Evolutionary conservation across 2,329 filamentous ascomycete genomes (phyloP).

Genomic region (Fusarium nematophilum): DNA sequence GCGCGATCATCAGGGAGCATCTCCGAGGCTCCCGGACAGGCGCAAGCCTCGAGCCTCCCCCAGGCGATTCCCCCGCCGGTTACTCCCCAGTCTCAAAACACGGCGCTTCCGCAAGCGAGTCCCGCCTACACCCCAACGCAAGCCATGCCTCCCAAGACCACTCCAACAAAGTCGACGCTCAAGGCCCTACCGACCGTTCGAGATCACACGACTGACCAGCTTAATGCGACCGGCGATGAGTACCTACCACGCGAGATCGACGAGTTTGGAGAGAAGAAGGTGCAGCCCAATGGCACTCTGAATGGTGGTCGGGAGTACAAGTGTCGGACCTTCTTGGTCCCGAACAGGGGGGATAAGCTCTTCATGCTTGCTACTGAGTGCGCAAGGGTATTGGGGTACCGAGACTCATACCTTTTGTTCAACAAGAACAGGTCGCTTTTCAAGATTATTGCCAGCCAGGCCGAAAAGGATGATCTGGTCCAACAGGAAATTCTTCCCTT

Average conservation of each 20-base stretch:
- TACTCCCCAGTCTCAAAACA: slow-evolving; percentile 64
- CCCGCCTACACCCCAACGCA: slow-evolving; percentile 53
- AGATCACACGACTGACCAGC: slow-evolving; percentile 96
- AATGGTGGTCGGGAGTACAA: slow-evolving; percentile 87
- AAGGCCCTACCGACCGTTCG: slow-evolving; percentile 96
- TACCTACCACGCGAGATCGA: slow-evolving; percentile 95
- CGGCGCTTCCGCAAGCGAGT: slow-evolving; percentile 57
- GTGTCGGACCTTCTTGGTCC: slow-evolving; percentile 93
- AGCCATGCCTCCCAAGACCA: slow-evolving; percentile 78
- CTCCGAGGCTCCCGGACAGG: slow-evolving; percentile 68
- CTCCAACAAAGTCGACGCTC: slow-evolving; percentile 83
- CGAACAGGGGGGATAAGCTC: slow-evolving; percentile 89
- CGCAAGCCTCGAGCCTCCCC: slow-evolving; percentile 57
- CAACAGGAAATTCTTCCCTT: slow-evolving; percentile 95
- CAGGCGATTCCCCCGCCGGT: slow-evolving; percentile 61
- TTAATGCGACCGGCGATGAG: slow-evolving; percentile 89
- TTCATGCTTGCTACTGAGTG: slow-evolving; percentile 99
- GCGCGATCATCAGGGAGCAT: slow-evolving; percentile 61
- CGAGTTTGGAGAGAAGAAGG: slow-evolving; percentile 94
- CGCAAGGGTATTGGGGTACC: slow-evolving; percentile 90
- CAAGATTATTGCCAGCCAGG: slow-evolving; percentile 97
- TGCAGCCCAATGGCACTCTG: slow-evolving; percentile 83
- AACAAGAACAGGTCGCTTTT: slow-evolving; percentile 97
- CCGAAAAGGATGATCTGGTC: slow-evolving; percentile 96
- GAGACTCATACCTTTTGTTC: slow-evolving; percentile 97